phyloP scores from a whole-genome alignment of 2,329 filamentous ascomycete species.

The Didymosphaeria variabile region DNA sequence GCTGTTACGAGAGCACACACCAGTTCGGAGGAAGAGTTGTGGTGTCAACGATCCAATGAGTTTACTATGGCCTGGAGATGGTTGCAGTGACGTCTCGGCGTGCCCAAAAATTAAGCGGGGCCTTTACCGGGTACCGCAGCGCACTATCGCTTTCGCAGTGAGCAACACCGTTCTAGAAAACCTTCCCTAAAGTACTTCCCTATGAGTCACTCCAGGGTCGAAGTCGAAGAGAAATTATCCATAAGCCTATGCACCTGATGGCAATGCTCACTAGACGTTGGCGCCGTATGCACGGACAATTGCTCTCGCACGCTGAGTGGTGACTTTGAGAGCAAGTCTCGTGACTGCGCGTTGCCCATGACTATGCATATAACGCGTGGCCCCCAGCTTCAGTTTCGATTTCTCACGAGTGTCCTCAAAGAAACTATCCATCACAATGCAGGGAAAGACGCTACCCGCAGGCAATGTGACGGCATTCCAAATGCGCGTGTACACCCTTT shows the following conservation, averaged over 20 bases:
- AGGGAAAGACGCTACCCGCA: constrained; percentile 28
- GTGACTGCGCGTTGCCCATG: constrained; percentile 38
- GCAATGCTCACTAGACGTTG: neutral
- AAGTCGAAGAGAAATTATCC: too few species aligned
- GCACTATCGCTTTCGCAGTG: too few species aligned
- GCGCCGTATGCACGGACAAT: constrained; percentile 2
- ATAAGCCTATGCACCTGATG: neutral
- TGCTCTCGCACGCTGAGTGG: constrained; percentile 28
- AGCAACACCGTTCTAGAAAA: neutral
- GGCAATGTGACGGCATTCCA: constrained; percentile 48
- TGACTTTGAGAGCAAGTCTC: constrained; percentile 44
- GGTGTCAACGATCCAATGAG: neutral
- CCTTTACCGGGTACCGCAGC: neutral
- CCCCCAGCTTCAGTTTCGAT: neutral
- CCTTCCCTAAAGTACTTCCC: neutral
- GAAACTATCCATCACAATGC: constrained; percentile 11
- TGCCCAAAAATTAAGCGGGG: neutral
- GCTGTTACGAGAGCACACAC: neutral
- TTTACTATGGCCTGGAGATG: neutral
- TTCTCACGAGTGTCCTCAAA: neutral
- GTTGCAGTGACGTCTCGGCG: neutral
- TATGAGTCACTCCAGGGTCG: neutral
- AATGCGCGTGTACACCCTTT: constrained; percentile 69
- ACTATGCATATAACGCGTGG: constrained; percentile 1
- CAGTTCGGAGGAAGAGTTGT: neutral